Base-by-base conservation (phyloP, 495 filamentous ascomycete species). In the Beverwykella pulmonaria region DNA sequence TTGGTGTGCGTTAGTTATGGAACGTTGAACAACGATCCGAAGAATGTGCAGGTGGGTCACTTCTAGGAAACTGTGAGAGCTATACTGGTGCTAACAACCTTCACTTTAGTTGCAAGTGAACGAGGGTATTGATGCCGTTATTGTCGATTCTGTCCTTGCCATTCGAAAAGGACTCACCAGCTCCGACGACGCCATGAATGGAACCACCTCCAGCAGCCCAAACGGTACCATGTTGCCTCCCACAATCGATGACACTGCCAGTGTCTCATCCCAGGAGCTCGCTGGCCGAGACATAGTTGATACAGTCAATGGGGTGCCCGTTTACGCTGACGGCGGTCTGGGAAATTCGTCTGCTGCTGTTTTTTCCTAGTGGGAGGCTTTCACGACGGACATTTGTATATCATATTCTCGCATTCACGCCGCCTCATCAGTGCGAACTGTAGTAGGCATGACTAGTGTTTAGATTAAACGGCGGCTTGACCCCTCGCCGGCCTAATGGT, bases 1-100 rank as follows among this genome's bases (percentile, higher is more conserved):
- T 77, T 99, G 52, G 92, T 98, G 4, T 98, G 95, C 72, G 92
- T 97, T n/a, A 94, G 90, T 41, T 99, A 99, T 71, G 94, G 94
- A 34, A 77, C 79, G 32, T 76, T 90, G 71, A 99, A 99, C 73
- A 98, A 99, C 68, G 87, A 96, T 27, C 84, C 90, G 19, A 79
- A 81, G 44, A 88, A 94, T 64, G 92, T 96, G 17, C 87, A 93
- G 80, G 90, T 94, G 80, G 77, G 87, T 19, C 30, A 27, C 1
- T 29, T 30, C 47, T 63, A 53, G 14, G n/a, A 14, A 5, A 4
- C 75, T 80, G 62, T 81, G 4, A 53, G 15, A 17, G 10, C 4
- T 52, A 3, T 9, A 22, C 48, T 17, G 17, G 8, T 59, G 26
- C 47, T 61, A 48, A 48, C 12, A 34, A 23, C 46, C 34, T 32